Evolutionary conservation across 2,329 filamentous ascomycete genomes (phyloP), one percentile per base, ranked within the genome.

Genomic region (Lanzia echinophila): DNA sequence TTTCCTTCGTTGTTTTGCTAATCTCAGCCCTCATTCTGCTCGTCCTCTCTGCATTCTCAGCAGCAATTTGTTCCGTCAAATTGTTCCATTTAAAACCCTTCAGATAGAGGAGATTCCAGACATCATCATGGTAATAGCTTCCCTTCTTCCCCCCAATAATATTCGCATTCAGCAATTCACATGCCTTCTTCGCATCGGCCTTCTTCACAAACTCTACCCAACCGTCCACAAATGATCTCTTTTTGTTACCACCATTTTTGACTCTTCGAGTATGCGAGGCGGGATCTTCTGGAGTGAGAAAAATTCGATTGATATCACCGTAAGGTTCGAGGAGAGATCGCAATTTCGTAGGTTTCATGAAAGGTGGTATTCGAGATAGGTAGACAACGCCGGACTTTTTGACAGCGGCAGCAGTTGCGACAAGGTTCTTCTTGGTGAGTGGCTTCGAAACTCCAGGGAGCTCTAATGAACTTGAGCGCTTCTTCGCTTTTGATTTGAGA

Each of bases 141-240:
- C 88, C 80, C 73, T 95, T 95, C 73, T 91, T 91, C 24, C 89
- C 89, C 48, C 88, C 88, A 56, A 94, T 87, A 12, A 79, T 88
- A 58, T 80, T 81, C 41, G 86, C 86, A 66, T 95, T 95, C 47
- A 95, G 75, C 24, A 87, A 77, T 61, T 89, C 86, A 47, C 84
- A 87, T 0, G 82, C 85, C n/a, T 80, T 74, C 68, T 91, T 90
- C 34, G 89, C 89, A 58, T 91, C 84, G 59, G 78, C 78, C 70
- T 94, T 94, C 58, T 79, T 77, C 34, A 82, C 70, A 64, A 92
- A 95, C 69, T 95, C 90, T 28, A 94, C 82, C 89, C 89, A 95
- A 44, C 89, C 90, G 69, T 95, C 90, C 3, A 82, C 85, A 71
- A 83, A 94, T n/a, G 81, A 81, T 56, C 83, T 81, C 70, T 90